Percentiles rank a stretch among this genome's conserved stretches.
These are phyloP conservation scores for Oryza meyeriana DNA, from an alignment of 176 grass and related monocot species.

Conservation along the genomic window DNA sequence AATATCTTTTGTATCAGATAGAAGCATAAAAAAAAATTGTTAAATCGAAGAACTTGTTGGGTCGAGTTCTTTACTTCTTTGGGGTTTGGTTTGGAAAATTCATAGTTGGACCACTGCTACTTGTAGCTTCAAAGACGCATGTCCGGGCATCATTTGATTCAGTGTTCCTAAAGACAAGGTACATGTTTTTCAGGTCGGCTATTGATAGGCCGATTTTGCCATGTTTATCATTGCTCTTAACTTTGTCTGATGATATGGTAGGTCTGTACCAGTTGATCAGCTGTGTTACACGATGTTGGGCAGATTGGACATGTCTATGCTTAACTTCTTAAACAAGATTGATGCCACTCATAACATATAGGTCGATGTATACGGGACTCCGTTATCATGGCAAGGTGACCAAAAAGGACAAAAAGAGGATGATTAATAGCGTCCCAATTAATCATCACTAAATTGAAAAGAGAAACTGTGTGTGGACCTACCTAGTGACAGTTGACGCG, in stretches of 20 bases:
- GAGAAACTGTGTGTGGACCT: constrained; percentile 3
- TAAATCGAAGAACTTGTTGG: not conserved
- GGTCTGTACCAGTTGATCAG: too few species aligned
- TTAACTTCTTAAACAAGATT: not conserved
- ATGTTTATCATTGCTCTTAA: not conserved
- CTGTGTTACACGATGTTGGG: not conserved
- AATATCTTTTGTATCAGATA: not conserved
- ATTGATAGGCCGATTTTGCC: not conserved
- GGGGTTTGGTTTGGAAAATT: not conserved
- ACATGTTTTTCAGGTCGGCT: not conserved
- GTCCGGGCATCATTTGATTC: not conserved
- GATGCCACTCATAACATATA: not conserved
- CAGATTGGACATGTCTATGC: too few species aligned
- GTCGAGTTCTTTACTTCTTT: not conserved
- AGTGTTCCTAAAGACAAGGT: not conserved
- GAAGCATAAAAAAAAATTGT: not conserved
- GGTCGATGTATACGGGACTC: not conserved
- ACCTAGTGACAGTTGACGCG: constrained; percentile 16
- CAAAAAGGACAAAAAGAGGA: not conserved
- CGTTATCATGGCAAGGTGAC: not conserved
- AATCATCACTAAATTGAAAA: not conserved
- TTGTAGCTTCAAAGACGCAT: not conserved
- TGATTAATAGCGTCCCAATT: not conserved
- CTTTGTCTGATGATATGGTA: not conserved
- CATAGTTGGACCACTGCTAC: not conserved